Base-by-base conservation (phyloP, 2,329 filamentous ascomycete species). In the Westerdykella ornata region DNA sequence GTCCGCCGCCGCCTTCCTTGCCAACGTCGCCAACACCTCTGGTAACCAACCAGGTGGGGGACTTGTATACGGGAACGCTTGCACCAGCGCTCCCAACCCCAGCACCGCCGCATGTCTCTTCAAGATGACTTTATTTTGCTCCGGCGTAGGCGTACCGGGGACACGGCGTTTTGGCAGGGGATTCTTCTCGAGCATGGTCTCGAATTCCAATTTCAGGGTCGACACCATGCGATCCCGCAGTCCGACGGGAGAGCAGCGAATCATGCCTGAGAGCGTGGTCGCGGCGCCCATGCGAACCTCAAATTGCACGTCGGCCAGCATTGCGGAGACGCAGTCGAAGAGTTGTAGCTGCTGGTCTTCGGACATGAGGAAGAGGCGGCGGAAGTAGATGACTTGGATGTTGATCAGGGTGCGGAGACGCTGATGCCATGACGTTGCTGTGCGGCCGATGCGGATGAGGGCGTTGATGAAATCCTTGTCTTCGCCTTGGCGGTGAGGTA, bases 321-420 rank as follows among this genome's bases (percentile, higher is more conserved):
- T 98, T 52, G 84, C 85, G 31, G 89, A 88, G n/a, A 98, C 89
- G 41, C 89, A 94, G 34, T 84, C 82, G 61, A 97, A 94, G 13
- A 98, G 78, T 26, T 80, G 77, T 53, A 87, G 77, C 40, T 92
- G 85, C 62, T 95, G 84, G 6, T 76, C 69, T 5, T 77, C 72
- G 22, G 81, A 78, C 52, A 94, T 85, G 19, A 97, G 72, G 73
- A 98, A 98, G 29, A 98, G 77, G 18, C 90, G 85, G 38, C 92
- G 84, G 79, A 97, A 98, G 72, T 96, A 98, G 54, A 98, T 84
- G 50, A 97, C 90, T 60, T 98, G 94, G 74, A 98, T 96, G 68
- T 97, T 97, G 69, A 98, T 89, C 53, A 98, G 79, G 33, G 94
- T 88, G 18, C 94, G 81, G 30, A 98, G 76, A 35, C 92, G 85